Percentiles rank a stretch among this genome's conserved stretches.
Conservation (phyloP, 2,329 filamentous ascomycete species). For the Ophiostoma perfectum region DNA sequence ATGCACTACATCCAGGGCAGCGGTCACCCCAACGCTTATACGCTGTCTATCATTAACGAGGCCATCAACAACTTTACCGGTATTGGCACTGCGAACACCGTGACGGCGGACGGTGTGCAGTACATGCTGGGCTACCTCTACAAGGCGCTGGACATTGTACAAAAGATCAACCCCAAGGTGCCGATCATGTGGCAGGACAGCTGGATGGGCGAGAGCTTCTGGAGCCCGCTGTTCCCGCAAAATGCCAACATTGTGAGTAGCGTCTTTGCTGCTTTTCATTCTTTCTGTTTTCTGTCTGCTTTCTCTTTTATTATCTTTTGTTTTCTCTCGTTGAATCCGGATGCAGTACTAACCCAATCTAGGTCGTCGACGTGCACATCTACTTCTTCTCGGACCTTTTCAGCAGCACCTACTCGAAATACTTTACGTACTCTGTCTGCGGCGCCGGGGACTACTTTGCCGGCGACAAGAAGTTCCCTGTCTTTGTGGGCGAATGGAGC, state of each 20-base stretch:
- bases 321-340: too few species aligned
- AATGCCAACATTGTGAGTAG: constrained; percentile 13
- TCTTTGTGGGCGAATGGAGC: constrained; percentile 22
- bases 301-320: too few species aligned
- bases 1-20: constrained; percentile 14
- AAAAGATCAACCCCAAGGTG: constrained; percentile 15
- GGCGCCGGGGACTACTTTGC: constrained; percentile 18
- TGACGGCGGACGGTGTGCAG: constrained; percentile 9
- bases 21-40: constrained; percentile 16
- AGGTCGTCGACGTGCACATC: constrained; percentile 17
- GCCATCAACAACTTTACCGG: constrained; percentile 7
- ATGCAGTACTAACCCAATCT: too few species aligned
- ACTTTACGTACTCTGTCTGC: constrained; percentile 20
- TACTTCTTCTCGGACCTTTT: constrained; percentile 20
- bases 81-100: constrained; percentile 15
- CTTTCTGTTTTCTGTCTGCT: too few species aligned
- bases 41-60: constrained; percentile 21
- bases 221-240: neutral
- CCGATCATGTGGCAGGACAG: constrained; percentile 20
- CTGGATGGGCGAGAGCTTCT: constrained; percentile 19
- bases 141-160: constrained; percentile 12
- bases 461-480: constrained; percentile 14
- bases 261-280: too few species aligned
- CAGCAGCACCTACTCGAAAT: constrained; percentile 15
- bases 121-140: constrained; percentile 15